phyloP scores from a whole-genome alignment of 202 grass and related monocot genomes.

The Carex sylvatica region DNA sequence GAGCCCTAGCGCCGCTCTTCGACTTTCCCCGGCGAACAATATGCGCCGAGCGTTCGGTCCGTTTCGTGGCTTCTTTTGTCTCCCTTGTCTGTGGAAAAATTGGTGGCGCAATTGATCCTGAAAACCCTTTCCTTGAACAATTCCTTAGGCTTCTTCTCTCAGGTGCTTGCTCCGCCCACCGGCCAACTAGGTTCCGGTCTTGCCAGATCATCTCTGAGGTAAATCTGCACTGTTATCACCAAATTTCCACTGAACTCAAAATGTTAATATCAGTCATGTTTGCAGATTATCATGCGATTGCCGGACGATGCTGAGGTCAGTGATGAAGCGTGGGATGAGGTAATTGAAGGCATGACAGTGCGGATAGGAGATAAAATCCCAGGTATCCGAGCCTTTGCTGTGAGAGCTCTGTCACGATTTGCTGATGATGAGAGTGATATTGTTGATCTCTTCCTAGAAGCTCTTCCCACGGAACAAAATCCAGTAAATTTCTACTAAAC shows the following conservation, averaged over 20 bases:
- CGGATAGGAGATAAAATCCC: slow-evolving; percentile 71
- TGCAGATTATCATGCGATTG: slow-evolving; percentile 76
- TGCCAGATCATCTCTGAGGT: slow-evolving; percentile 90
- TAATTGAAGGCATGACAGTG: slow-evolving; percentile 73
- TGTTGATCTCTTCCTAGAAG: slow-evolving; percentile 55
- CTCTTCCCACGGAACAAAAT: slow-evolving; percentile 66
- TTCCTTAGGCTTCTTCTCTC: slow-evolving; percentile 64
- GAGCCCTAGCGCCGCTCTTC: slow-evolving; percentile 63
- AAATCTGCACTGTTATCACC: neutral
- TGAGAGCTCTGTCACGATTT: slow-evolving; percentile 73
- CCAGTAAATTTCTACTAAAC: slow-evolving; percentile 41
- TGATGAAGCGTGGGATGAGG: slow-evolving; percentile 81
- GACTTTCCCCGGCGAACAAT: slow-evolving; percentile 40
- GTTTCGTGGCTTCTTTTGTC: slow-evolving; percentile 57
- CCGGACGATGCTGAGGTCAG: slow-evolving; percentile 78
- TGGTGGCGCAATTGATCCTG: slow-evolving; percentile 5
- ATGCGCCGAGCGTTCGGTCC: slow-evolving; percentile 44
- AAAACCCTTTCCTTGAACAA: slow-evolving; percentile 57
- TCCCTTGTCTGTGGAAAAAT: slow-evolving; percentile 20
- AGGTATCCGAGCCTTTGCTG: slow-evolving; percentile 58
- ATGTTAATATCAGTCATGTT: slow-evolving; percentile 5
- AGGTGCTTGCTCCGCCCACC: slow-evolving; percentile 45
- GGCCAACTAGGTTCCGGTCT: slow-evolving; percentile 52
- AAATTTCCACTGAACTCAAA: neutral
- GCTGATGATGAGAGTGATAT: slow-evolving; percentile 71